These are phyloP conservation scores for Sanghuangporus weigelae DNA, from an alignment of 1,284 basidiomycete species.

Conservation along the genomic window DNA sequence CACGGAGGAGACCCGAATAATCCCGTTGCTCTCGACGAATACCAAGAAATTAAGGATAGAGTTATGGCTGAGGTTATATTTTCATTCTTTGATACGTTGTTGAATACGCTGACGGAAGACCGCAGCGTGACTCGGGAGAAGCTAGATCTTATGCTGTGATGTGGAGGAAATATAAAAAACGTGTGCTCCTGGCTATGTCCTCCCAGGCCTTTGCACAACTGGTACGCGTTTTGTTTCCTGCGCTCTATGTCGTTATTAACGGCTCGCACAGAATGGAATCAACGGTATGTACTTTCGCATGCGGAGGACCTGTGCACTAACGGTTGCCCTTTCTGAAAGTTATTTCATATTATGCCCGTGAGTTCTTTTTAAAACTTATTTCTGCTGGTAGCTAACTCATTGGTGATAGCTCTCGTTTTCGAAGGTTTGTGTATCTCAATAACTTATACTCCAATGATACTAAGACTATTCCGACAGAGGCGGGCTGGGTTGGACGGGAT, in stretches of 20 bases:
- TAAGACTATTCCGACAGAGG: slow-evolving; percentile 49
- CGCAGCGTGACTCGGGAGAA: slow-evolving; percentile 69
- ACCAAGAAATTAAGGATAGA: slow-evolving; percentile 88
- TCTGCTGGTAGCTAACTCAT: slow-evolving; percentile 14
- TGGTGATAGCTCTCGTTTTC: slow-evolving; percentile 63
- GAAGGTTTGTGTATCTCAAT: slow-evolving; percentile 51
- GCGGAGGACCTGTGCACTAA: not conserved
- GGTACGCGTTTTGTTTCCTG: slow-evolving; percentile 38
- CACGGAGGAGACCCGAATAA: slow-evolving; percentile 83
- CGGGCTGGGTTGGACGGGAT: slow-evolving; percentile 96
- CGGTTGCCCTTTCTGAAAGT: slow-evolving; percentile 40
- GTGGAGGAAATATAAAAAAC: slow-evolving; percentile 85
- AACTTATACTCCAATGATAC: not conserved
- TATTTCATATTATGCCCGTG: slow-evolving; percentile 92
- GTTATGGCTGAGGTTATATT: slow-evolving; percentile 71
- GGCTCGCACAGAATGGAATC: slow-evolving; percentile 70
- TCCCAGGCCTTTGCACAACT: slow-evolving; percentile 95
- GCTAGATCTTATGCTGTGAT: slow-evolving; percentile 78
- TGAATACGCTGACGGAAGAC: slow-evolving; percentile 17
- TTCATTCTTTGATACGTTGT: not conserved
- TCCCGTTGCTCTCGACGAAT: slow-evolving; percentile 76
- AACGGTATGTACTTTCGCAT: slow-evolving; percentile 55
- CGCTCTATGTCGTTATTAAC: not conserved
- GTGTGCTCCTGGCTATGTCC: slow-evolving; percentile 95
- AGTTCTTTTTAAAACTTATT: slow-evolving; percentile 27